Evolutionary conservation across 768 basidiomycete genomes (phyloP), one percentile per base, ranked within the genome.

Genomic region (Auricularia auricula-judae): DNA sequence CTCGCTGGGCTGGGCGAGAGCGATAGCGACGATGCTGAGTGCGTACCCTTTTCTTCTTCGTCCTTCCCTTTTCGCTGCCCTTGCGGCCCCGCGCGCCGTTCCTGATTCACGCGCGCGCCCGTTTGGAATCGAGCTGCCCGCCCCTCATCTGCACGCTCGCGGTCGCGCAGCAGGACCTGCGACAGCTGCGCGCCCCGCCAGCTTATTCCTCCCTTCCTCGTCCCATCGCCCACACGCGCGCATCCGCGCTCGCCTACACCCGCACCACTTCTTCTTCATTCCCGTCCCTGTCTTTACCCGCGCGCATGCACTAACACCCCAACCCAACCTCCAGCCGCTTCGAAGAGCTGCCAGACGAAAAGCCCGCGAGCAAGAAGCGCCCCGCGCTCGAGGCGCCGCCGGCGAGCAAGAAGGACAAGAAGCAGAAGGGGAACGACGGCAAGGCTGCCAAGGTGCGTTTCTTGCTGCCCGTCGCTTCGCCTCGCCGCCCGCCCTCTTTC

Each of bases 331-430:
- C 58, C 63, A 87, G 87, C 61, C 89, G 89, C 64, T 89, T 93
- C 69, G 88, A 93, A 69, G 91, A 90, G 71, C 72, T 91, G 39
- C 68, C 71, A 3, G 81, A 82, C 4, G 82, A 81, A 42, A 69
- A 70, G 65, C 62, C 71, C 36, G 68, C 67, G 62, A 69, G 71
- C 42, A 77, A 80, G 62, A 94, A 95, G 75, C 89, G 91, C 64
- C 73, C 84, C 61, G 90, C 87, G 29, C 80, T 81, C 5, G 85
- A 89, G 34, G 78, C 71, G 4, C 72, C 72, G 72, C 79, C 81
- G 23, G 74, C 83, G 73, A 88, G 88, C 76, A 89, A 89, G 74
- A 70, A 77, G 65, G 82, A 78, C 61, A 89, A 93, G 77, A 93
- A 92, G 76, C 79, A 84, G 71, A 91, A 91, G 77, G 80, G 73